Base-by-base conservation (phyloP, 2,329 filamentous ascomycete genomes). In the Pseudohalonectria lignicola region DNA sequence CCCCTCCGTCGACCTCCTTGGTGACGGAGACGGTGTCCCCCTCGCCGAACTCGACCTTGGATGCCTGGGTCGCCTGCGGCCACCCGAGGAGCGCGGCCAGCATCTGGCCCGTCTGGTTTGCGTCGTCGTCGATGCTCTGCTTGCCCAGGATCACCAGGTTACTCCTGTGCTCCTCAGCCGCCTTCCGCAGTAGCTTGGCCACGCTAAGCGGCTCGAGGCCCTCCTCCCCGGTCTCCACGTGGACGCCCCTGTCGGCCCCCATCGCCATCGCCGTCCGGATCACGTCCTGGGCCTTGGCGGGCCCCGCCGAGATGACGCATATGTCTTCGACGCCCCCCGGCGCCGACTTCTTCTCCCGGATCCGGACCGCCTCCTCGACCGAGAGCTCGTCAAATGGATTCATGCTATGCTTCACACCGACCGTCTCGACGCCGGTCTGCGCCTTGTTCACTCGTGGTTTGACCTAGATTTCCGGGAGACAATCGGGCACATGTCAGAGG, bases 341-440 rank as follows among this genome's bases (percentile, higher is more conserved):
- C 15, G 77, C 76, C 40, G 64, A 61, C 61, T 85, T 83, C 69
- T 85, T 83, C 62, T 96, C 90, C 61, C 92, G 88, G 56, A 98
- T 82, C 30, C 86, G 86, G 37, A 95, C 85, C 37, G 88, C 86
- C 68, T 96, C 92, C 66, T 98, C 92, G 61, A 98, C 79, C 31
- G 87, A 93, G 54, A 98, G 84, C 63, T 98, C 92, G 70, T 98
- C 92, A 66, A 98, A 98, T 16, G 92, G 92, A 72, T 96, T 98
- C 77, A 98, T 90, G 59, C 82, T 88, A 74, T 96, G 90, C 66
- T 96, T 96, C 55, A 96, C 87, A 49, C 85, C 85, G 47, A 81
- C 73, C 39, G 85, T 94, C 65, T 95, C 90, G 63, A 98, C 82
- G 56, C 79, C 90, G 44, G 90, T 95, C 63, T 76, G 72, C 52